A percentile compares a stretch with the other conserved stretches of the same genome.
These are phyloP conservation scores for Aspergillus coremiiformis DNA, from an alignment of 495 filamentous ascomycete species.

Conservation along the genomic window DNA sequence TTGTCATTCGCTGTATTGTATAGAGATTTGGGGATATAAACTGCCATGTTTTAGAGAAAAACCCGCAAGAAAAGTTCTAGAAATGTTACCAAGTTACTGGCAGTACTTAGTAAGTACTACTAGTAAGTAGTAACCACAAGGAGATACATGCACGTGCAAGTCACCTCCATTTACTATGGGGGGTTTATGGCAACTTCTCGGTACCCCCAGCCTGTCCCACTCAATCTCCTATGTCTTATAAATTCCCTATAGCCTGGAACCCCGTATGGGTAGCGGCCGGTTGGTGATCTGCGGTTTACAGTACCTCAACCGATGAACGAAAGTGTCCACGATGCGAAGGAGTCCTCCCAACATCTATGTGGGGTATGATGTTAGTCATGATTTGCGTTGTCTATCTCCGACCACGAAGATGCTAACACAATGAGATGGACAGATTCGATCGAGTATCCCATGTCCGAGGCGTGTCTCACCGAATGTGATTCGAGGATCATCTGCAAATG, in stretches of 20 bases:
- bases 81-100: too few species aligned
- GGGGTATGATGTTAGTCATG: conserved; percentile 31
- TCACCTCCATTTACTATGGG: too few species aligned
- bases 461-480: conserved; percentile 51
- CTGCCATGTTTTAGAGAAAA: too few species aligned
- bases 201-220: neutral
- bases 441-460: conserved; percentile 41
- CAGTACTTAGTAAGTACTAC: too few species aligned
- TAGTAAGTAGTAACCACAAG: neutral
- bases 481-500: conserved; percentile 31
- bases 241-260: conserved; percentile 25
- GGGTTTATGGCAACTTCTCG: neutral
- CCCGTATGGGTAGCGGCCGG: conserved; percentile 46
- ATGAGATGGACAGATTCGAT: conserved; percentile 32
- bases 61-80: too few species aligned
- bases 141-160: neutral
- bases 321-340: conserved; percentile 33
- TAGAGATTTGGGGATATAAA: too few species aligned
- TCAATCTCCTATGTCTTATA: neutral
- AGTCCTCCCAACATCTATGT: conserved; percentile 47
- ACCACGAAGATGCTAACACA: conserved; percentile 5
- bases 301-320: conserved; percentile 40
- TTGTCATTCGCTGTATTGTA: too few species aligned
- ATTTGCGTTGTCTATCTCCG: neutral
- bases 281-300: conserved; percentile 42